Base-by-base conservation (phyloP, 2,329 filamentous ascomycete species). In the Beauveria sp. region DNA sequence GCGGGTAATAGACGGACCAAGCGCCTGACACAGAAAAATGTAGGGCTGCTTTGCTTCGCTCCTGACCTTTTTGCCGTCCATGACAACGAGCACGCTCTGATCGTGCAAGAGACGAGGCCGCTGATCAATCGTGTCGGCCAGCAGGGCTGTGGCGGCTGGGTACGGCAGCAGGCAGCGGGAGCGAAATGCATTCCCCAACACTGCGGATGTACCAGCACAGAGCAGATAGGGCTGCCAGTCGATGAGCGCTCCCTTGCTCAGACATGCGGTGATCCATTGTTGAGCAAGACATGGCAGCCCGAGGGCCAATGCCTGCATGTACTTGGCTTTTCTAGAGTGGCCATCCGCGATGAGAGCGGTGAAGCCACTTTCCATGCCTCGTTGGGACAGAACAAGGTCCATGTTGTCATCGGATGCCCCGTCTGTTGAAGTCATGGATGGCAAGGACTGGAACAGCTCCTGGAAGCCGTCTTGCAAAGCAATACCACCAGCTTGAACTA, bases 281-380 rank as follows among this genome's bases (percentile, higher is more conserved):
- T 86, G 83, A 6, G 91, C 88, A 1, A 99, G 79, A 69, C 93
- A 96, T 0, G 95, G 95, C 0, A 99, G 76, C 1, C 91, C 91
- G 0, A 99, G 83, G 0, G 95, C 93, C 2, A 99, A 83, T 0
- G 95, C 95, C 75, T 98, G 93, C 81, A 98, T 90, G 73, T 95
- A 97, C 72, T 98, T 99, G 55, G 87, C 84, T 65, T 91, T 92
- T 52, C 93, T 86, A 7, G 90, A 95, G 72, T 96, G 89, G 5
- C 85, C 84, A 69, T 98, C 91, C 0, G 93, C 88, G 63, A 99
- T 90, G 16, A 98, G 77, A 4, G 91, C 93, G 0, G 90, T 86
- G 70, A 99, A 98, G 0, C 90, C 88, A 1, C 87, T 77, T 2
- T 81, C 75, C 42, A 76, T 82, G 24, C 77, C 72, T 12, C 77